These are phyloP conservation scores for Cordyceps javanica DNA, from an alignment of 2,329 filamentous ascomycete genomes.

Conservation along the genomic window DNA sequence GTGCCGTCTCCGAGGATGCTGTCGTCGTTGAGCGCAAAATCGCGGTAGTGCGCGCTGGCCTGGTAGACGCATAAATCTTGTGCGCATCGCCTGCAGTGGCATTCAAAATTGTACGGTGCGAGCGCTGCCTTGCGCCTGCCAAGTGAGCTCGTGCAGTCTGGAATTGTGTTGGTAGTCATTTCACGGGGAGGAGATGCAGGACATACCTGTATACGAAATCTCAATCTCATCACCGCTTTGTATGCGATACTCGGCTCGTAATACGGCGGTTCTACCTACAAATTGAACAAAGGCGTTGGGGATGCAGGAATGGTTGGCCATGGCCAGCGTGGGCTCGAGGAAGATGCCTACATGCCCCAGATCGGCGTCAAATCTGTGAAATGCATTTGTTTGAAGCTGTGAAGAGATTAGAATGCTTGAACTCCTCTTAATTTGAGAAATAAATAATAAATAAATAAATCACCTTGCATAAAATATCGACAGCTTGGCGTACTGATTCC, in stretches of 20 bases:
- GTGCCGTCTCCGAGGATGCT: constrained; percentile 33
- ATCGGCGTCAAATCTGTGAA: constrained; percentile 50
- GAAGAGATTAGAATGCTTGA: neutral
- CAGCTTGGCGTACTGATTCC: constrained; percentile 32
- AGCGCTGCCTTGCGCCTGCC: constrained; percentile 37
- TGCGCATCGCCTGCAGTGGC: constrained; percentile 43
- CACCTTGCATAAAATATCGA: constrained; percentile 50
- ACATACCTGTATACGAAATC: constrained; percentile 55
- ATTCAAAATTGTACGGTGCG: constrained; percentile 46
- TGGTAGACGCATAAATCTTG: constrained; percentile 49
- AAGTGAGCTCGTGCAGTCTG: constrained; percentile 44
- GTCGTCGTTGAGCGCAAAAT: constrained; percentile 34
- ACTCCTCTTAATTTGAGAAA: too few relatives aligned
- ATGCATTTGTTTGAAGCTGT: constrained; percentile 57
- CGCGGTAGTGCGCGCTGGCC: constrained; percentile 36
- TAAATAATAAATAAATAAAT: too few relatives aligned
- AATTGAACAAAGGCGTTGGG: constrained; percentile 56
- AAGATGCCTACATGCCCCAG: constrained; percentile 48
- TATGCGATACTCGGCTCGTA: constrained; percentile 46
- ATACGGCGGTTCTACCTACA: constrained; percentile 41
- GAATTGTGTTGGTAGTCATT: neutral
- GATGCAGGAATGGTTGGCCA: constrained; percentile 57
- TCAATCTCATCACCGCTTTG: constrained; percentile 49
- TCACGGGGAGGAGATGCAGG: neutral
- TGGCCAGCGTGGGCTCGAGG: constrained; percentile 48